Conservation (phyloP, 1,284 basidiomycete genomes). For the Veloboletus limbatus region DNA sequence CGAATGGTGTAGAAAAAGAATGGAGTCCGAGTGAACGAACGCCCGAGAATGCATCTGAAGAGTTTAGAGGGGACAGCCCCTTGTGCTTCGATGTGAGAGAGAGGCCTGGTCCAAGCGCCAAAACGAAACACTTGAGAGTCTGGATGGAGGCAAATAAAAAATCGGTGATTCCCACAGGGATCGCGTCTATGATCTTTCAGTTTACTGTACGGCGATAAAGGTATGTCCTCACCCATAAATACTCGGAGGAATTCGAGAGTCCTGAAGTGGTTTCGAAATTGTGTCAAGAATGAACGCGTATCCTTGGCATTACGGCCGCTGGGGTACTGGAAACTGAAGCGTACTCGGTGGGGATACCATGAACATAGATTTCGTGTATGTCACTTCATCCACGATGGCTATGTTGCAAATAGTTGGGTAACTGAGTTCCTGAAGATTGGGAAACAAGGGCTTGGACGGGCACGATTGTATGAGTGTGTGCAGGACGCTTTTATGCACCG, state of each 20-base stretch:
- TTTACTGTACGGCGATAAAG: background rate
- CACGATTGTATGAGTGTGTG: slow-evolving; percentile 24
- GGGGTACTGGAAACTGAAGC: slow-evolving; percentile 19
- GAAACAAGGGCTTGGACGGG: slow-evolving; percentile 22
- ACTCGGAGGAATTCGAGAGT: slow-evolving; percentile 17
- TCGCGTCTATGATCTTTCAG: slow-evolving; percentile 12
- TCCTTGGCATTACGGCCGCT: slow-evolving; percentile 17
- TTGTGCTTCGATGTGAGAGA: slow-evolving; percentile 13
- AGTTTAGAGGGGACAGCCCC: slow-evolving; percentile 4
- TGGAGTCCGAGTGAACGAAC: slow-evolving; percentile 20
- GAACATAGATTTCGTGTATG: slow-evolving; percentile 19
- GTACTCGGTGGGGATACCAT: slow-evolving; percentile 10
- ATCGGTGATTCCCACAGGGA: slow-evolving; percentile 17
- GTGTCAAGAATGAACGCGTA: slow-evolving; percentile 15
- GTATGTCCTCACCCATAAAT: slow-evolving; percentile 18
- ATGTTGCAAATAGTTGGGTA: slow-evolving; percentile 23
- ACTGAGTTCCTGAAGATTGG: slow-evolving; percentile 21
- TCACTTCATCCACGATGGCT: slow-evolving; percentile 14
- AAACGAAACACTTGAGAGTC: slow-evolving; percentile 18
- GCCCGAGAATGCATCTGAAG: slow-evolving; percentile 12
- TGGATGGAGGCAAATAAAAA: slow-evolving; percentile 22
- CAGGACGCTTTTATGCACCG: slow-evolving; percentile 21
- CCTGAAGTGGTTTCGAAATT: slow-evolving; percentile 16
- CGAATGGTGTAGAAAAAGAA: slow-evolving; percentile 20
- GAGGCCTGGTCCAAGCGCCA: slow-evolving; percentile 14